These are phyloP conservation scores for Pugionium dolabratum DNA, from an alignment of 345 rosid species.

Conservation along the genomic window DNA sequence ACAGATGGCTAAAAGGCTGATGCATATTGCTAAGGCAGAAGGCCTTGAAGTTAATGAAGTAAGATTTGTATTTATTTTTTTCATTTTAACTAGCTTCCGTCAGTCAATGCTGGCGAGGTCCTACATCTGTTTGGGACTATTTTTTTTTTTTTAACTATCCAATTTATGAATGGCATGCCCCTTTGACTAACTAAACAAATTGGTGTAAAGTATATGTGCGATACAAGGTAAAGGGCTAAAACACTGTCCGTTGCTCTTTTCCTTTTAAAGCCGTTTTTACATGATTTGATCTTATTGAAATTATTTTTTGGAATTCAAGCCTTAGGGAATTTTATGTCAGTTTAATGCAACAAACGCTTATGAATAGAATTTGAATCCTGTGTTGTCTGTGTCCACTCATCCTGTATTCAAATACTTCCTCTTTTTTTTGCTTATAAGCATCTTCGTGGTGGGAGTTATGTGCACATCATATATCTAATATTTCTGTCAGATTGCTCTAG, in stretches of 20 bases:
- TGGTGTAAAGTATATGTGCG: slow-evolving; percentile 14
- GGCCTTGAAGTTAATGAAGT: slow-evolving; percentile 85
- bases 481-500: slow-evolving; percentile 70
- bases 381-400: slow-evolving; percentile 25
- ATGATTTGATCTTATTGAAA: not conserved
- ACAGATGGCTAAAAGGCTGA: slow-evolving; percentile 95
- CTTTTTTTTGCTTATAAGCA: slow-evolving; percentile 17
- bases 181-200: slow-evolving; percentile 6
- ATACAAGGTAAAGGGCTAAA: slow-evolving; percentile 9
- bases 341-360: slow-evolving; percentile 1
- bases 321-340: slow-evolving; percentile 21
- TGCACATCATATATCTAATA: not conserved
- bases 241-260: slow-evolving; percentile 22
- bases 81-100: slow-evolving; percentile 20
- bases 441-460: slow-evolving; percentile 23
- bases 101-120: slow-evolving; percentile 22
- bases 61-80: slow-evolving; percentile 20
- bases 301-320: slow-evolving; percentile 17
- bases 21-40: slow-evolving; percentile 78
- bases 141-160: not conserved
- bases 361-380: slow-evolving; percentile 7
- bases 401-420: slow-evolving; percentile 5
- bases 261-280: slow-evolving; percentile 1
- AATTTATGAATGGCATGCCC: slow-evolving; percentile 4
- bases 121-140: slow-evolving; percentile 18